phyloP scores from a whole-genome alignment of 176 grass and related monocot species.

The Lolium multiflorum region DNA sequence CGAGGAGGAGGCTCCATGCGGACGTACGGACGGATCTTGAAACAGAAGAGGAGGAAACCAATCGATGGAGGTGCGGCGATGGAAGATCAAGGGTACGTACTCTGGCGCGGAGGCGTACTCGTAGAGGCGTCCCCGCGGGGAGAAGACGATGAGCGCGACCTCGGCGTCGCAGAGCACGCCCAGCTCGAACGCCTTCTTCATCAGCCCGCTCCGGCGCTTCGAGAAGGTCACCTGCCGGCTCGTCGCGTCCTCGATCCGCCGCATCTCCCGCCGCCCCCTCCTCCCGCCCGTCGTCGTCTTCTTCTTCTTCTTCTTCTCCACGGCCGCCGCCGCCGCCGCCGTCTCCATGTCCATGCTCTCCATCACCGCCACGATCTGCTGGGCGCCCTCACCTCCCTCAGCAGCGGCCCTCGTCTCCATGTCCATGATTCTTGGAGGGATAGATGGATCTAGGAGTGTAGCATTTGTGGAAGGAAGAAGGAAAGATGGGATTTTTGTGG shows the following conservation, averaged over 20 bases:
- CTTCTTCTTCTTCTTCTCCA: background rate
- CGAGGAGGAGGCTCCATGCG: background rate
- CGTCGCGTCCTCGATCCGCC: constrained; percentile 79
- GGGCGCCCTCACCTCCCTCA: background rate
- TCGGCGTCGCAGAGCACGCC: constrained; percentile 87
- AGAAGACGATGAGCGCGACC: constrained; percentile 88
- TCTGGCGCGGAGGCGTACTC: constrained; percentile 66
- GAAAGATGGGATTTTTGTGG: constrained; percentile 26
- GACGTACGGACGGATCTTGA: background rate
- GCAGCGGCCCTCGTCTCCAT: background rate
- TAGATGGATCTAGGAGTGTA: constrained; percentile 6
- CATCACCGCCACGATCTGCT: constrained; percentile 1
- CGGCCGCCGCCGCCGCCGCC: background rate
- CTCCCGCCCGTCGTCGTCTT: background rate
- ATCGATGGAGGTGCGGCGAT: too few species aligned
- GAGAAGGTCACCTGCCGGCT: constrained; percentile 92
- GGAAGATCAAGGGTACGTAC: constrained; percentile 33
- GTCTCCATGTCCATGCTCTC: background rate
- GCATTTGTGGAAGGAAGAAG: background rate
- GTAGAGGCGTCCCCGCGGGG: constrained; percentile 65
- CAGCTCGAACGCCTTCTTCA: constrained; percentile 91
- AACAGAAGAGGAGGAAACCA: too few species aligned
- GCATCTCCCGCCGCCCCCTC: constrained; percentile 77
- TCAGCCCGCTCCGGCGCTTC: constrained; percentile 71
- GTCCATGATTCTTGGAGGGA: background rate